These are phyloP conservation scores for Primulina huaijiensis DNA, from an alignment of 257 asterid species.

Conservation along the genomic window DNA sequence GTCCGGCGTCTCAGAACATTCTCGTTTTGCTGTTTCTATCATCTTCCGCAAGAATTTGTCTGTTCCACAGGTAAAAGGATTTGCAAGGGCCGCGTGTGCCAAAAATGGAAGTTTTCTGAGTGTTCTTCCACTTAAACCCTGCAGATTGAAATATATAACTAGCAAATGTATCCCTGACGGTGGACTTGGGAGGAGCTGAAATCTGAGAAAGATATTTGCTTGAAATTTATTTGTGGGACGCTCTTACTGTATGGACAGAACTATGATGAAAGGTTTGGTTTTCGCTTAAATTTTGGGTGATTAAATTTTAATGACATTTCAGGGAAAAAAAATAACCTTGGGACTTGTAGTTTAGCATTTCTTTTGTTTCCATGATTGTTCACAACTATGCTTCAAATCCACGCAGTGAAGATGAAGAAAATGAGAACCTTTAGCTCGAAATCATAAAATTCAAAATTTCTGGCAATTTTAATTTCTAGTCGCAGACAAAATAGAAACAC, in stretches of 20 bases:
- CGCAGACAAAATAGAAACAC: background rate
- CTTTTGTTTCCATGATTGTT: background rate
- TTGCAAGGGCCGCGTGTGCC: conserved; percentile 78
- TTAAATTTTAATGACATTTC: background rate
- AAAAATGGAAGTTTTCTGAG: conserved; percentile 94
- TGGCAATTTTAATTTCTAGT: no score
- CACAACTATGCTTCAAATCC: background rate
- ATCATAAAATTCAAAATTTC: background rate
- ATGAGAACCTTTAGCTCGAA: background rate
- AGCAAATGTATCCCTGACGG: background rate
- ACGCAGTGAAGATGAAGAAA: background rate
- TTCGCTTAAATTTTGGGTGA: no score
- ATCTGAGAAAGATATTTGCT: background rate
- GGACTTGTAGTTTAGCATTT: background rate
- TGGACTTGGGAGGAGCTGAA: background rate
- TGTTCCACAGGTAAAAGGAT: conserved; percentile 57
- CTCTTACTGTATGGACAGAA: background rate
- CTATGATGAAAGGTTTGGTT: background rate
- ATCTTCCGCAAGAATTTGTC: conserved; percentile 59
- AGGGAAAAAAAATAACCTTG: background rate
- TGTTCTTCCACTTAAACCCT: conserved; percentile 97
- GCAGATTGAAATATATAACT: conserved; percentile 25
- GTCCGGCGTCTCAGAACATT: conserved; percentile 61
- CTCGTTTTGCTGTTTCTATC: conserved; percentile 67
- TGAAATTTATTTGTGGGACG: background rate